Evolutionary conservation across 495 filamentous ascomycete species (phyloP).

Genomic region (Penicillium taxi): DNA sequence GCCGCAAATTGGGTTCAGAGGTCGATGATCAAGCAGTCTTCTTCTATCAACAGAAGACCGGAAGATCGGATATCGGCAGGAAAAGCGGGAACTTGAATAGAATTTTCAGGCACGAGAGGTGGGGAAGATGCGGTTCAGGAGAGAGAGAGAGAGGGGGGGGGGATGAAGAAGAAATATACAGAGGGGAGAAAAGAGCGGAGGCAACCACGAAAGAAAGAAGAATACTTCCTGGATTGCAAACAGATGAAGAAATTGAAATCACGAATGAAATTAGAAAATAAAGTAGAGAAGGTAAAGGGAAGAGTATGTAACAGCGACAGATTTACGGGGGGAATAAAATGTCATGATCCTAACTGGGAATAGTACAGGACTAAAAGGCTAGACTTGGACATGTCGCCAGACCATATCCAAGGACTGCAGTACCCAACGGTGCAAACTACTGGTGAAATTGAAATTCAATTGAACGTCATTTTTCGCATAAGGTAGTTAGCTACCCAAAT

Average conservation of each 20-base stretch:
- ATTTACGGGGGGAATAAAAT: conserved; percentile 7
- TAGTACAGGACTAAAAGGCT: conserved; percentile 7
- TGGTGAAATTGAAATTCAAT: no score
- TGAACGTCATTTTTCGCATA: no score
- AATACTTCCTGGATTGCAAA: no score
- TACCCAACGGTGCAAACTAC: no score
- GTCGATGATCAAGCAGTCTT: neutral
- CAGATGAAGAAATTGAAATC: no score
- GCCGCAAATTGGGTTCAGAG: conserved; percentile 16
- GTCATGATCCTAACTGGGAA: conserved; percentile 11
- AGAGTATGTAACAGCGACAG: no score
- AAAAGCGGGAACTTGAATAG: neutral
- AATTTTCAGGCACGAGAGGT: neutral
- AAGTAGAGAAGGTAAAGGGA: conserved; percentile 1
- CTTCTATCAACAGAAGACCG: neutral
- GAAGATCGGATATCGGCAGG: neutral
- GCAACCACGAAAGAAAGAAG: conserved; percentile 2
- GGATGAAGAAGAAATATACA: conserved; percentile 1
- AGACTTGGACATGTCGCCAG: neutral
- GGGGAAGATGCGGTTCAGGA: conserved; percentile 2
- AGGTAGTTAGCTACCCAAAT: no score
- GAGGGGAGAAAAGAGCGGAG: conserved; percentile 1
- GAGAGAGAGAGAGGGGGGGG: conserved; percentile 12
- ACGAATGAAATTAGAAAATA: neutral
- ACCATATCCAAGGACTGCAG: no score